Evolutionary conservation across 2,329 filamentous ascomycete species (phyloP), one percentile per base, ranked within the genome.

Genomic region (Colletotrichum tropicicola): DNA sequence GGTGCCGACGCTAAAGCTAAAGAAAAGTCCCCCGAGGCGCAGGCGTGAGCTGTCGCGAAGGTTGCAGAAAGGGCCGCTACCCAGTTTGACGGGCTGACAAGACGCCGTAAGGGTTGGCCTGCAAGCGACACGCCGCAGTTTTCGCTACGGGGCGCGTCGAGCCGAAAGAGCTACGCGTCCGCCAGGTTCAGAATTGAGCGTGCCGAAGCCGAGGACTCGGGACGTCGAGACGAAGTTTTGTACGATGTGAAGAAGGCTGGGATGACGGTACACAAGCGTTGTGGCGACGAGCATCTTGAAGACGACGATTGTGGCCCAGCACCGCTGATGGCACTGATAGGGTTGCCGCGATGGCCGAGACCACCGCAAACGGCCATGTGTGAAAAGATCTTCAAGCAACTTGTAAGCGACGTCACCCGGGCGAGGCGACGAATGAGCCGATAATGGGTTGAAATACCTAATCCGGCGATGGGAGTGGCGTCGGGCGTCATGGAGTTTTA

Each of bases 1-100:
- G 63, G 59, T 30, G 61, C 48, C 25, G 61, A 65, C 35, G 63
- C 63, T 19, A 48, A 53, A 32, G 59, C 59, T 5, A 59, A 64
- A 35, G 63, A 45, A 9, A 59, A 37, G 52, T 59, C 45, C 35
- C 53, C 48, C 12, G 59, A 45, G 13, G 59, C 52, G 27, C 41
- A 49, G 23, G 39, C 44, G 25, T 57, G 35, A 37, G 58, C 57
- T 10, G 59, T 43, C 8, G 49, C 23, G 17, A 35, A 55, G 43
- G 35, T 28, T 19, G 39, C 39, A 7, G 43, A 19, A 23, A 45
- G 17, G 19, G 12, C 43, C 12, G 43, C 21, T 5, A 48, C 54
- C 43, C 23, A 19, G 28, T 57, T n/a, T 48, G 32, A 48, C 21
- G 30, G 12, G 13, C 9, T 4, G 15, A 27, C 5, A 10, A 27